Percentiles rank a stretch among this genome's conserved stretches.
These are phyloP conservation scores for Capsicum rhomboideum DNA, from an alignment of 257 asterid species.

Conservation along the genomic window DNA sequence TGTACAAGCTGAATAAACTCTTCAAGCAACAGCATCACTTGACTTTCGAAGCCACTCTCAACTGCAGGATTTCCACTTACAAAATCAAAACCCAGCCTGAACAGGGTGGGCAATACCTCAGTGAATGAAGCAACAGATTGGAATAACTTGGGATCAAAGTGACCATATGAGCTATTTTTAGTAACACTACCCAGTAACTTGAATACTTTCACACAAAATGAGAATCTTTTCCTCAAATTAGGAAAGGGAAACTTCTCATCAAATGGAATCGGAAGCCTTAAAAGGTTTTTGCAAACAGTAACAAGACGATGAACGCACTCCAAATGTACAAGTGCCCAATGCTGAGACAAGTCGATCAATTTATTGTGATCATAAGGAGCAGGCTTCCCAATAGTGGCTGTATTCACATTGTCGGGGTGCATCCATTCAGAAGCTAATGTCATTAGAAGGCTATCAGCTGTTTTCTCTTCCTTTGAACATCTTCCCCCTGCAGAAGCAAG, in stretches of 20 bases:
- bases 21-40: constrained; percentile 53
- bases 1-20: constrained; percentile 75
- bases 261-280: constrained; percentile 33
- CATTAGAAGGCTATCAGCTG: constrained; percentile 48
- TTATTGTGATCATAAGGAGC: constrained; percentile 32
- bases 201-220: constrained; percentile 55
- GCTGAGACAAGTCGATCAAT: constrained; percentile 46
- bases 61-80: constrained; percentile 35
- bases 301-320: constrained; percentile 63
- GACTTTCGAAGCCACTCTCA: constrained; percentile 69
- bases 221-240: constrained; percentile 51
- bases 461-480: constrained; percentile 67
- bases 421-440: constrained; percentile 50
- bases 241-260: constrained; percentile 54
- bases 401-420: constrained; percentile 41
- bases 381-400: constrained; percentile 26
- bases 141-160: constrained; percentile 48
- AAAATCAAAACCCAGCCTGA: constrained; percentile 52
- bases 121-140: constrained; percentile 59
- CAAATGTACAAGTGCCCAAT: constrained; percentile 81
- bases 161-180: constrained; percentile 42
- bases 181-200: constrained; percentile 59
- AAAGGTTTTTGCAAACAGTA: constrained; percentile 43
- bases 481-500: constrained; percentile 41
- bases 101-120: constrained; percentile 49